Evolutionary conservation across 2,329 filamentous ascomycete species (phyloP).

Genomic region (Aspergillus thermomutatus): DNA sequence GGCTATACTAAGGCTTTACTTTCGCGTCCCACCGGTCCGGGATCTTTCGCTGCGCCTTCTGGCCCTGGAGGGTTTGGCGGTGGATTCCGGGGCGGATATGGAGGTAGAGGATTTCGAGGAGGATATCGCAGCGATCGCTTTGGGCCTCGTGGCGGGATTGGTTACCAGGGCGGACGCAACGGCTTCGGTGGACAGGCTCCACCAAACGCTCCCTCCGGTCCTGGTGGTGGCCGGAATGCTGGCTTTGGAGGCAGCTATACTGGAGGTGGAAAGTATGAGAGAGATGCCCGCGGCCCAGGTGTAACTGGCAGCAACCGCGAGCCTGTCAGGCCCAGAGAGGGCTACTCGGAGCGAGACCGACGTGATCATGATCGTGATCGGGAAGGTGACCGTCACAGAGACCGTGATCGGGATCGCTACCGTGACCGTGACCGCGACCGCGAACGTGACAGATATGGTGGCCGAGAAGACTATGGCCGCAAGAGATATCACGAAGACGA

Average conservation of each 20-base stretch:
- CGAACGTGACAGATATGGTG: slow-evolving; percentile 45
- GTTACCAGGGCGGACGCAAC: slow-evolving; percentile 57
- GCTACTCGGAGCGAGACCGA: slow-evolving; percentile 49
- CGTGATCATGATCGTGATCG: slow-evolving; percentile 45
- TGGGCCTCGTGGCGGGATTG: slow-evolving; percentile 50
- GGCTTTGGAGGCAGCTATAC: slow-evolving; percentile 50
- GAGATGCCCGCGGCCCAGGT: slow-evolving; percentile 48
- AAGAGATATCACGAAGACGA: slow-evolving; percentile 73
- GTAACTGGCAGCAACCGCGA: slow-evolving; percentile 78
- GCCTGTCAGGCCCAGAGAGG: slow-evolving; percentile 68
- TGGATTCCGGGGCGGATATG: slow-evolving; percentile 55
- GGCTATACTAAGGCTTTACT: slow-evolving; percentile 83
- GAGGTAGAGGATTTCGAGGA: slow-evolving; percentile 48
- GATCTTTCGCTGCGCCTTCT: slow-evolving; percentile 53
- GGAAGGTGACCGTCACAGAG: slow-evolving; percentile 51
- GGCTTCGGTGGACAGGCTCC: slow-evolving; percentile 48
- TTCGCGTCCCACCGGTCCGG: slow-evolving; percentile 65
- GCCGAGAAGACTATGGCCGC: slow-evolving; percentile 55
- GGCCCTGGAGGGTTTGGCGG: slow-evolving; percentile 57
- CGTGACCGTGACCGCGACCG: slow-evolving; percentile 48
- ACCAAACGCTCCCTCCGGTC: slow-evolving; percentile 51
- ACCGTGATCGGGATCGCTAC: slow-evolving; percentile 57
- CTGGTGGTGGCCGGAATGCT: slow-evolving; percentile 53
- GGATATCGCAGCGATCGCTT: slow-evolving; percentile 53
- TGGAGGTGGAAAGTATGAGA: slow-evolving; percentile 47